Base-by-base conservation (phyloP, 1,284 basidiomycete genomes). In the Ceratobasidium sp. region DNA sequence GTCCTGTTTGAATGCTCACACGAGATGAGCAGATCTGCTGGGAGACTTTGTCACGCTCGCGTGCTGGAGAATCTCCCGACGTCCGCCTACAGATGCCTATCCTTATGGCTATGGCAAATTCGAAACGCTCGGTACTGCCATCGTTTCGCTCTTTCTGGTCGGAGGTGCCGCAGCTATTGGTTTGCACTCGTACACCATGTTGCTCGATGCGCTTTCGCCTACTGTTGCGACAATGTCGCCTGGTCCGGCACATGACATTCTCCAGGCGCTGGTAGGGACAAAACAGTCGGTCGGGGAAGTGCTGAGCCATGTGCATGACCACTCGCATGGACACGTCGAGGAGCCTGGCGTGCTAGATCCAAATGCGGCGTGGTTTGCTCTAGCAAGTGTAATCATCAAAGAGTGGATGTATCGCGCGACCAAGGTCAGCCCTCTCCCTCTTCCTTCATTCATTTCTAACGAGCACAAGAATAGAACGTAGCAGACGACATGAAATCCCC, bases 351-450 rank as follows among this genome's bases (percentile, higher is more conserved):
- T 75, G 23, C 57, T 79, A 2, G 96, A 98, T 83, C 94, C 96
- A 20, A 97, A 98, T 82, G 97, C 98, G 23, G 96, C 97, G 66
- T 98, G 96, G 96, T 97, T 98, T 82, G 97, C 97, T 0, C 90
- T 92, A 0, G 84, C 92, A 46, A 92, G 93, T 79, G 91, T 99
- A 1, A 78, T 94, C 0, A 86, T 91, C 79, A 99, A 99, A 83
- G 98, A 99, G 85, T 98, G 93, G 93, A 85, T 99, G 35, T 99
- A 97, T 85, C 88, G 95, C 74, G 87, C 92, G 67, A 98, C 96
- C 67, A 93, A 93, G 62, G 73, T 54, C 48, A 14, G 57, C 54
- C 16, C 4, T 20, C 27, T 23, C n/a, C 16, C 30, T 44, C 10
- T 44, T 10, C 54, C 67, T 23, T 64, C 62, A 18, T 50, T 38